Evolutionary conservation across 345 rosid species (phyloP), one percentile per base, ranked within the genome.

Genomic region (Eutrema yunnanense): DNA sequence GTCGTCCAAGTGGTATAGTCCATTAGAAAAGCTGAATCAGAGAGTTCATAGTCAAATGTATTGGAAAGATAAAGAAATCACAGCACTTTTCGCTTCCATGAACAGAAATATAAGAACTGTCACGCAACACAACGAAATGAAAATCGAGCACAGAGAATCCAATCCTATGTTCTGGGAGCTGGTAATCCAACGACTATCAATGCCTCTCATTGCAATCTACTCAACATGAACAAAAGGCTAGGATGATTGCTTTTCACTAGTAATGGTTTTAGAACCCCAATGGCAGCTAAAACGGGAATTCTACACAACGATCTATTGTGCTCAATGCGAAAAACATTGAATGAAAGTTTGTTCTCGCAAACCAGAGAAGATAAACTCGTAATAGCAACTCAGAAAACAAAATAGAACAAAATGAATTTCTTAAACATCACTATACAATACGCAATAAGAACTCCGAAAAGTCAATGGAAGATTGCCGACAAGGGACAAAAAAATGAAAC

Each of bases 11-110:
- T 74, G 42, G 76, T 74, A 80, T 54, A 63, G 73, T 62, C 81
- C 81, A 74, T 66, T 47, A 11, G 79, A 79, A 80, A 58, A 79
- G 60, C 98, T 87, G 89, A 80, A 76, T 33, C 67, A 73, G 48
- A 61, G 73, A 73, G 63, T 63, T 9, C 48, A 70, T 4, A 53
- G 60, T 38, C 14, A 75, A 62, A 46, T 48, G 40, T 13, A 62
- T 48, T 48, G 26, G 33, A 70, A 46, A 56, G 36, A 33, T 27
- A 34, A 44, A 76, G 49, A 57, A 59, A 41, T 26, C 48, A 60
- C 42, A 75, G 37, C 50, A 66, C 4, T 8, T 38, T 55, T 22
- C 12, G 5, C 34, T 43, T 47, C 27, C 9, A 46, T 22, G 37
- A 22, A 22, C 34, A 53, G 2, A 26, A 16, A 59, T 49, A 51